Base-by-base conservation (phyloP, 345 rosid genomes). In the Aurinia saxatilis region DNA sequence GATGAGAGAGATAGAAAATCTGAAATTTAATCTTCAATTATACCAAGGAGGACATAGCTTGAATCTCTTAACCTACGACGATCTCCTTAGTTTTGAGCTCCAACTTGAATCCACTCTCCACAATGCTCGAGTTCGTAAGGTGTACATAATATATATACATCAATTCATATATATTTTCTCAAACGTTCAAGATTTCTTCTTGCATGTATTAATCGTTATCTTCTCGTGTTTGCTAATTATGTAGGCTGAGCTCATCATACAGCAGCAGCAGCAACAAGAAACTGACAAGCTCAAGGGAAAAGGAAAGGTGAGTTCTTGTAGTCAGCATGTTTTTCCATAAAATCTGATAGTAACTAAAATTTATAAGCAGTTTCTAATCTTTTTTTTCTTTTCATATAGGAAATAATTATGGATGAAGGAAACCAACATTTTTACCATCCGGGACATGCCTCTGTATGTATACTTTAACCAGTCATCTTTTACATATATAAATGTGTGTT, bases 21-120 rank as follows among this genome's bases (percentile, higher is more conserved):
- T 67, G 12, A 49, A 57, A 30, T 10, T 30, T 41, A 67, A 57
- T 38, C 50, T 66, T 37, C 25, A 47, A 10, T 2, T 66, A 23
- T 66, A 56, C 27, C 31, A 27, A 27, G n/a, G 37, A 25, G 70
- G 63, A 47, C 64, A 47, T 23, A 18, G 49, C 16, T 5, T 66
- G 57, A 37, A 17, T 14, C 16, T 27, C 18, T 57, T 56, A 38
- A 37, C 49, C 64, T 66, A 46, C 57, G 63, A 66, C 33, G 40
- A 66, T 4, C 57, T 66, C 41, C 71, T 66, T 66, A 56, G 57
- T 29, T 57, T 47, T 7, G 57, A 66, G 56, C 40, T 27, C 6
- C 64, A 66, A 18, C 63, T 66, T 8, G 57, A 56, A 38, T 56
- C 42, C 29, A 47, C 72, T 39, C 51, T 67, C 36, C 72, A 49